A percentile compares a stretch with the other conserved stretches of the same genome.
phyloP scores from a whole-genome alignment of 768 basidiomycete species.

The Sporobolomyces roseus region DNA sequence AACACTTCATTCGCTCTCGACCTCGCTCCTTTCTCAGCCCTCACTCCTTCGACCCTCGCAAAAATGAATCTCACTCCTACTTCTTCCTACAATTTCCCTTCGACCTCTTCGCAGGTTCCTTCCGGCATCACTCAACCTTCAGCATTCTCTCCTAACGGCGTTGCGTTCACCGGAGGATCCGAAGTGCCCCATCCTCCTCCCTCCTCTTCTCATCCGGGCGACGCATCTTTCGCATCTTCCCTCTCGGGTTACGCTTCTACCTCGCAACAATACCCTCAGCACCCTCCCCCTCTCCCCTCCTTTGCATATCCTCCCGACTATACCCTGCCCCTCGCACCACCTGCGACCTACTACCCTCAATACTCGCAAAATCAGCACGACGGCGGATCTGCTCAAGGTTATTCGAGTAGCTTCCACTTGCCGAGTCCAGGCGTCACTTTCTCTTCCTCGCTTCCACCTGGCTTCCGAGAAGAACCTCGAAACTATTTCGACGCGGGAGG shows the following conservation, averaged over 20 bases:
- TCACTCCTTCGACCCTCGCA: slow-evolving; percentile 28
- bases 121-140: neutral
- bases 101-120: slow-evolving; percentile 1
- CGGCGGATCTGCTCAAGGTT: neutral
- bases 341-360: neutral
- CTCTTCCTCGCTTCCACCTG: slow-evolving; percentile 8
- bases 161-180: neutral
- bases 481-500: neutral
- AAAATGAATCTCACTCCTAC: slow-evolving; percentile 22
- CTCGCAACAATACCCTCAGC: neutral
- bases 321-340: slow-evolving; percentile 5
- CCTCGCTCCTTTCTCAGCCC: slow-evolving; percentile 18
- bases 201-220: neutral
- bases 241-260: slow-evolving; percentile 1
- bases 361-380: neutral
- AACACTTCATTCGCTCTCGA: slow-evolving; percentile 8
- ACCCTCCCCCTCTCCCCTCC: neutral
- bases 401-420: slow-evolving; percentile 24
- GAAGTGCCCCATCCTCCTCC: neutral
- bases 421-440: slow-evolving; percentile 28
- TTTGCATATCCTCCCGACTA: slow-evolving; percentile 7
- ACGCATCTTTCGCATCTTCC: slow-evolving; percentile 5
- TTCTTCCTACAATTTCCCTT: slow-evolving; percentile 19
- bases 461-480: neutral
- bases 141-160: slow-evolving; percentile 2